These are phyloP conservation scores for Eimeria zaria DNA, from an alignment of 169 alveolate species.

Conservation along the genomic window DNA sequence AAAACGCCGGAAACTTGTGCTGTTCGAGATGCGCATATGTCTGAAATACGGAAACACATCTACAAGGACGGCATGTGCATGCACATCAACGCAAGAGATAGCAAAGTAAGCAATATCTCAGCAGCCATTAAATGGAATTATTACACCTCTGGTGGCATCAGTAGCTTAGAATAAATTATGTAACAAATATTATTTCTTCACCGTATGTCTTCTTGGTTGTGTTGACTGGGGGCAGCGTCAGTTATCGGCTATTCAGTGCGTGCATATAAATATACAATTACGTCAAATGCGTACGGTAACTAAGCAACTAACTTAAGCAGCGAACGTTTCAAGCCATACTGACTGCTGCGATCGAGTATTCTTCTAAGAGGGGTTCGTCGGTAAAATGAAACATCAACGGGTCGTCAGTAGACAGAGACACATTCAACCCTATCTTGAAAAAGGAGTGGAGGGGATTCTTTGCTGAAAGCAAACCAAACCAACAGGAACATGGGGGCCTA, in stretches of 20 bases:
- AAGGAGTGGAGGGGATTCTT: conserved; percentile 95
- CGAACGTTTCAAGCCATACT: background rate
- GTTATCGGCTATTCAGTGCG: background rate
- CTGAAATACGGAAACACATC: no score
- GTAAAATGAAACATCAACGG: conserved; percentile 97
- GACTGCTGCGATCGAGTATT: conserved; percentile 94
- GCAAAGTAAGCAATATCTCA: no score
- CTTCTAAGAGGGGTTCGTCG: conserved; percentile 96
- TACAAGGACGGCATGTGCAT: background rate
- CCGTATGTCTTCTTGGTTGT: background rate
- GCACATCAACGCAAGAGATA: background rate
- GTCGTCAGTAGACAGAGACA: conserved; percentile 97
- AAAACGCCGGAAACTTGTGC: background rate
- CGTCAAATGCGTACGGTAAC: background rate
- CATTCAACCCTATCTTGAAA: conserved; percentile 95
- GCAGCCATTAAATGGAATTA: background rate
- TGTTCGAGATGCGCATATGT: background rate
- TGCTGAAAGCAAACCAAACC: conserved; percentile 85
- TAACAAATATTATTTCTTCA: background rate
- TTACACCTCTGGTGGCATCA: background rate
- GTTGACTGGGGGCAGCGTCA: background rate
- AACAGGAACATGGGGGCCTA: background rate
- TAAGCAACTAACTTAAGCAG: background rate
- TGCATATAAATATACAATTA: background rate
- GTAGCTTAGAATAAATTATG: background rate